Conservation (phyloP, 208 protist genomes). For the Trypanosoma theileri region DNA sequence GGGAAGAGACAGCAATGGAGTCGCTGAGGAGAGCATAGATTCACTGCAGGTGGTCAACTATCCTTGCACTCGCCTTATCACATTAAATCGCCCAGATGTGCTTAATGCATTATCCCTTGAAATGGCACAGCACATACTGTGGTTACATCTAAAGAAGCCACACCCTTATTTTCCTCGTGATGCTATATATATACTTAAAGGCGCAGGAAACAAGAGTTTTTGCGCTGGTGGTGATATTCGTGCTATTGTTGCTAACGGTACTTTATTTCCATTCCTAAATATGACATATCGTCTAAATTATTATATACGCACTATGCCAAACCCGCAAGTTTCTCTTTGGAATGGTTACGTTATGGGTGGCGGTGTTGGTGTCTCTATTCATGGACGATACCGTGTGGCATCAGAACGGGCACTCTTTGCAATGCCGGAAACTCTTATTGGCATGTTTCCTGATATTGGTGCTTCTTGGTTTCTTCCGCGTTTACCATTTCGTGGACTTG, state of each 20-base stretch:
- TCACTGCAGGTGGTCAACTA: conserved; percentile 33
- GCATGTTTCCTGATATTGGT: conserved; percentile 79
- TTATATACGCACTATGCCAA: conserved; percentile 43
- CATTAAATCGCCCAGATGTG: conserved; percentile 31
- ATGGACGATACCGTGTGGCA: conserved; percentile 68
- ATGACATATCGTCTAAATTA: conserved; percentile 74
- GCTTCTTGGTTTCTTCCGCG: conserved; percentile 71
- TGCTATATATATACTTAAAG: conserved; percentile 59
- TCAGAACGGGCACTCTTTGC: conserved; percentile 78
- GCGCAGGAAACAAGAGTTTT: conserved; percentile 70
- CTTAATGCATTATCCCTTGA: conserved; percentile 52
- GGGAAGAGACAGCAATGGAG: neutral
- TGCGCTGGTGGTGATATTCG: conserved; percentile 86
- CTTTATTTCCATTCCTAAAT: conserved; percentile 37
- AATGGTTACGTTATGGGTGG: conserved; percentile 85
- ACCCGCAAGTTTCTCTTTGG: conserved; percentile 70
- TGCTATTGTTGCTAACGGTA: conserved; percentile 34
- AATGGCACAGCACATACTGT: conserved; percentile 47
- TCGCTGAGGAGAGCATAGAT: conserved; percentile 3
- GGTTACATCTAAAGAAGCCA: conserved; percentile 37
- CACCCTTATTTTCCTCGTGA: conserved; percentile 38
- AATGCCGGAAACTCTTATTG: conserved; percentile 88
- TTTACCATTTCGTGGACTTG: conserved; percentile 41
- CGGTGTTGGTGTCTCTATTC: conserved; percentile 74
- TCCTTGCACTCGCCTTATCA: conserved; percentile 42